Percentiles rank a stretch among this genome's conserved stretches.
phyloP scores from a whole-genome alignment of 441 rosid species.

The Populus trichocarpa region DNA sequence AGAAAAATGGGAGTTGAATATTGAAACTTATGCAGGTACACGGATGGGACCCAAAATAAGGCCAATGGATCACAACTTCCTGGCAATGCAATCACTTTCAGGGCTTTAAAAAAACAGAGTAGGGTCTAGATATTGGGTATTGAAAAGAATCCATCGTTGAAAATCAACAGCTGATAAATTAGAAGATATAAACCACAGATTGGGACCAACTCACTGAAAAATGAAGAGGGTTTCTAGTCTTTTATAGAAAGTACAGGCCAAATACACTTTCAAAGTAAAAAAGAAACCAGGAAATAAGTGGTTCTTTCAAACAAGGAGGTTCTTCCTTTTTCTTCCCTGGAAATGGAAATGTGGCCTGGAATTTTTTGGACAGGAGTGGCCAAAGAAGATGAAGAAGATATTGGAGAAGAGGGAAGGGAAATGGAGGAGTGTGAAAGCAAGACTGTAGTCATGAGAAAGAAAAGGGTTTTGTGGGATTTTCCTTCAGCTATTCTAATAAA shows the following conservation, averaged over 20 bases:
- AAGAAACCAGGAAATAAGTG: not conserved
- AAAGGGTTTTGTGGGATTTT: not conserved
- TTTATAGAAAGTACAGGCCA: not conserved
- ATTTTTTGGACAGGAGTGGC: not conserved
- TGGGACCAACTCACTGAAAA: not conserved
- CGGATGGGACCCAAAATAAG: conserved; percentile 51
- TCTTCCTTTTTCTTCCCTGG: not conserved
- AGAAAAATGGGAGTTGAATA: conserved; percentile 2
- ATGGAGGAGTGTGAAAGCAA: not conserved
- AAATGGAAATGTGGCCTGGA: not conserved
- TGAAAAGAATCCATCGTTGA: conserved; percentile 6
- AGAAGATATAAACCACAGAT: conserved; percentile 1
- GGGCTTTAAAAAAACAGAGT: not conserved
- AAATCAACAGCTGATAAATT: conserved; percentile 14
- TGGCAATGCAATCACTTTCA: conserved; percentile 29
- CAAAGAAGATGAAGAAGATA: not conserved
- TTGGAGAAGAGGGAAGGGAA: not conserved
- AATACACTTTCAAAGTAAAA: not conserved
- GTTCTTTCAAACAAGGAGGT: not conserved
- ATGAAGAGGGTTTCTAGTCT: not conserved
- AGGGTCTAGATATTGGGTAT: conserved; percentile 6
- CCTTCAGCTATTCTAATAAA: not conserved
- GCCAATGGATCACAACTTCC: conserved; percentile 15
- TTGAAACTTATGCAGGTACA: conserved; percentile 14
- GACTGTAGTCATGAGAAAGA: not conserved